Base-by-base conservation (phyloP, 371 early-diverging fungal species). In the Blakeslea trispora region DNA sequence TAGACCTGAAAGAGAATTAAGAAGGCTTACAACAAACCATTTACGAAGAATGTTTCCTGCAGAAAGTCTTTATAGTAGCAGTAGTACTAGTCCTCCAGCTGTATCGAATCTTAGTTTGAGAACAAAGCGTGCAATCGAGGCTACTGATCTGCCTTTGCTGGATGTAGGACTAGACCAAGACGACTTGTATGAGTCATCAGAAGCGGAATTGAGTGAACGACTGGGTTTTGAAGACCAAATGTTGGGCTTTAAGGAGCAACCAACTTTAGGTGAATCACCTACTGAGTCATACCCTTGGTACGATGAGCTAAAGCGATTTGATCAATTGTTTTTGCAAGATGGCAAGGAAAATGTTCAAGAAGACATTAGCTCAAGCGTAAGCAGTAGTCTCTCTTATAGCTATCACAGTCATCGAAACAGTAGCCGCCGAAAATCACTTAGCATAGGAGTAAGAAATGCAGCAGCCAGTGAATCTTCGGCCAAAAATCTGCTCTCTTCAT, bases 1-100 rank as follows among this genome's bases (percentile, higher is more conserved):
- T 57, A 88, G 89, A 55, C 81, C 90, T 2, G 93, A 91, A 41
- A 62, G 84, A 15, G 91, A 91, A 42, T 68, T 87, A 11, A 71
- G 81, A 39, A 32, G 72, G 28, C 67, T 85, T 56, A 87, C 88
- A 0, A 71, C 86, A 3, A 80, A 69, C 2, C 90, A 88, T 51
- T 55, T 92, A 13, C 71, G 70, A 42, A 76, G 77, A 22, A 81
- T 91, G 63, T 86, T 93, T 59, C 74, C 80, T 5, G 86, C 64
- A 3, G 70, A 70, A 34, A 57, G 51, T 40, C 28, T 65, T 0
- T 53, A 59, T 21, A 59, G 59, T 22, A 59, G 35, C 22, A 52
- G 13, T 13, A 52, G 37, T 28, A 9, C 19, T 18, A 50, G 2
- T 24, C 23, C 55, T 15, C 50, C 57, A 6, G 40, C 53, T 17